Base-by-base conservation (phyloP, 257 asterid genomes). In the Solanum medicagineum region DNA sequence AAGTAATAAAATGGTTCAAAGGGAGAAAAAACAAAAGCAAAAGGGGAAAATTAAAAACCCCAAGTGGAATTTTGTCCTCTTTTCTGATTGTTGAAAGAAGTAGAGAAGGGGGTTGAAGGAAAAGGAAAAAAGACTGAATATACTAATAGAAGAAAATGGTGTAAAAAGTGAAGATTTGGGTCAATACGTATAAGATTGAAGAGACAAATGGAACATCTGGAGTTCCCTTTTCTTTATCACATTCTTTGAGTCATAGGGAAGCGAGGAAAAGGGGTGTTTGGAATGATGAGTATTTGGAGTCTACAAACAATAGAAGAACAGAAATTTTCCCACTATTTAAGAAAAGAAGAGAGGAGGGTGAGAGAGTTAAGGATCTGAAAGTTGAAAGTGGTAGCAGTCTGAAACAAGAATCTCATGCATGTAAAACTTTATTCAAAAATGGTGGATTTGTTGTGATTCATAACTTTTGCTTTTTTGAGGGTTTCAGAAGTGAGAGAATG, bases 391-490 rank as follows among this genome's bases (percentile, higher is more conserved):
- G 45, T 51, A 4, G 44, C 26, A 77, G 86, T 13, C 74, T 47
- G 92, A 80, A 84, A 84, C 6, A 86, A 83, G 90, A 92, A 90
- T 89, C 88, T 53, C 24, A 79, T 4, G 65, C 17, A 53, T 4
- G n/a, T 32, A 59, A 6, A 79, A 79, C 83, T 79, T 79, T 53
- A 53, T 79, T 77, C 10, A 77, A 49, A 49, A 75, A 49, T 75
- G 82, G 62, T 4, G 62, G 42, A 14, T 63, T 89, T 85, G 89
- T 65, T 80, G 83, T 77, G 62, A 81, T 84, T 40, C 87, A 85
- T 32, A 36, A 45, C 86, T 85, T 90, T 92, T 83, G 80, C 91
- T 92, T 92, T 89, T 81, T 81, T 56, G 49, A 83, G 87, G 85
- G 86, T 14, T 81, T 89, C 55, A 71, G 87, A 84, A 69, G 19